Evolutionary conservation across 768 basidiomycete genomes (phyloP).

Genomic region (Mycena kentingensis): DNA sequence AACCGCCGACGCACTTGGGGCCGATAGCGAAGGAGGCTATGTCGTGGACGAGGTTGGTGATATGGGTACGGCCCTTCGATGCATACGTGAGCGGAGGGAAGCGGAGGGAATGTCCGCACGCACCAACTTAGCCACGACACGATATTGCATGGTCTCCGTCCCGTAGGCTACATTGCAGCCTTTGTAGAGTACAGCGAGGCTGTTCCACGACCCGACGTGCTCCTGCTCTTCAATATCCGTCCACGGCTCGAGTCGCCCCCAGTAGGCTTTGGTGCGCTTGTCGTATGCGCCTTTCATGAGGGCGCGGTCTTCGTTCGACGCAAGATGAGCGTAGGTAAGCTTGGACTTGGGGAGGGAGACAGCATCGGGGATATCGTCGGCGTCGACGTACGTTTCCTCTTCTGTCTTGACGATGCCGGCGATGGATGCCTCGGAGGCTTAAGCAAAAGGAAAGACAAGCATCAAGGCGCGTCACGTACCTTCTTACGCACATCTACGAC

Average conservation of each 20-base stretch:
- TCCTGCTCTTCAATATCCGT: no score
- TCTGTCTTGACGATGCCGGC: conserved; percentile 3
- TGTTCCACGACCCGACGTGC: no score
- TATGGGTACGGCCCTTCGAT: neutral
- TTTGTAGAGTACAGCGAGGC: neutral
- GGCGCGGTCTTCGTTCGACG: no score
- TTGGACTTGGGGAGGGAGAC: neutral
- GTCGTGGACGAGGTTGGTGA: neutral
- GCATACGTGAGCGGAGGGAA: neutral
- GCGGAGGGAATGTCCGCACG: neutral
- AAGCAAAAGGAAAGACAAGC: neutral
- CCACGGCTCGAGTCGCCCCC: no score
- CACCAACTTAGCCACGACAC: neutral
- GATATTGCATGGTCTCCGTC: no score
- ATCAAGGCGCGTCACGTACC: neutral
- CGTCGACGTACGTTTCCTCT: no score
- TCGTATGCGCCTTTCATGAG: no score
- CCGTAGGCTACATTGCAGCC: neutral
- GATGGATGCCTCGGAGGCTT: neutral
- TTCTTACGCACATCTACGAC: neutral
- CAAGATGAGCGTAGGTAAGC: neutral
- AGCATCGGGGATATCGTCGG: neutral
- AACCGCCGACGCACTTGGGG: no score
- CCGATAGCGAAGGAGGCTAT: no score
- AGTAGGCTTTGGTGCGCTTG: no score